Evolutionary conservation across 176 grass and related monocot genomes (phyloP).

Genomic region (Bromus sterilis): DNA sequence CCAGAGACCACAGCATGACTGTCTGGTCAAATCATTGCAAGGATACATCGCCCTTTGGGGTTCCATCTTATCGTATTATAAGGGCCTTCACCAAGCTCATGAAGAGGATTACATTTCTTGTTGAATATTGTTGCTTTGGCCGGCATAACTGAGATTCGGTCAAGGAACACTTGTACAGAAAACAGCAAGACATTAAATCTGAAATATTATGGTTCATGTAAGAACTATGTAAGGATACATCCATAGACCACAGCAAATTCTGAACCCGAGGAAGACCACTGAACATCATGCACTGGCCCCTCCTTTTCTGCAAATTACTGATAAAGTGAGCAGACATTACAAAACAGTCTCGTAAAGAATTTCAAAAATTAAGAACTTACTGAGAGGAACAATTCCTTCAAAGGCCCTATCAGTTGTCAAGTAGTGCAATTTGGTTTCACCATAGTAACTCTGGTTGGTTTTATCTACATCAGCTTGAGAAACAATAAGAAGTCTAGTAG

Average conservation of each 20-base stretch:
- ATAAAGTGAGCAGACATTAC: background rate
- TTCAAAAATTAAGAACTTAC: slow-evolving; percentile 40
- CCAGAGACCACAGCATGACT: background rate
- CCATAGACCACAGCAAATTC: slow-evolving; percentile 93
- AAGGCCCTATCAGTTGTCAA: slow-evolving; percentile 82
- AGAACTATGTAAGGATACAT: slow-evolving; percentile 51
- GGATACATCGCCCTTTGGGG: slow-evolving; percentile 89
- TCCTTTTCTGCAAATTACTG: slow-evolving; percentile 54
- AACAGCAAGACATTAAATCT: background rate
- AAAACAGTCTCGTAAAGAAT: background rate
- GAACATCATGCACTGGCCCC: slow-evolving; percentile 88
- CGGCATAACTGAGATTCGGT: slow-evolving; percentile 69
- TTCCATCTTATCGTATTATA: slow-evolving; percentile 98
- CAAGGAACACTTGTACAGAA: slow-evolving; percentile 37
- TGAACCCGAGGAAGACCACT: slow-evolving; percentile 74
- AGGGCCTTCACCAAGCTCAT: slow-evolving; percentile 93
- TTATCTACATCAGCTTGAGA: slow-evolving; percentile 91
- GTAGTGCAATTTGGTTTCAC: slow-evolving; percentile 94
- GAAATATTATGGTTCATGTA: slow-evolving; percentile 6
- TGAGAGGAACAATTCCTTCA: slow-evolving; percentile 86
- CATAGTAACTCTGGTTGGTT: slow-evolving; percentile 98
- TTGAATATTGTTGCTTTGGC: slow-evolving; percentile 86
- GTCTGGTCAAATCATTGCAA: slow-evolving; percentile 19
- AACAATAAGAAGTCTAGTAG: slow-evolving; percentile 70
- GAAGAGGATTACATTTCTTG: slow-evolving; percentile 80